These are phyloP conservation scores for Lactarius tabidus DNA, from an alignment of 768 basidiomycete genomes.

Conservation along the genomic window DNA sequence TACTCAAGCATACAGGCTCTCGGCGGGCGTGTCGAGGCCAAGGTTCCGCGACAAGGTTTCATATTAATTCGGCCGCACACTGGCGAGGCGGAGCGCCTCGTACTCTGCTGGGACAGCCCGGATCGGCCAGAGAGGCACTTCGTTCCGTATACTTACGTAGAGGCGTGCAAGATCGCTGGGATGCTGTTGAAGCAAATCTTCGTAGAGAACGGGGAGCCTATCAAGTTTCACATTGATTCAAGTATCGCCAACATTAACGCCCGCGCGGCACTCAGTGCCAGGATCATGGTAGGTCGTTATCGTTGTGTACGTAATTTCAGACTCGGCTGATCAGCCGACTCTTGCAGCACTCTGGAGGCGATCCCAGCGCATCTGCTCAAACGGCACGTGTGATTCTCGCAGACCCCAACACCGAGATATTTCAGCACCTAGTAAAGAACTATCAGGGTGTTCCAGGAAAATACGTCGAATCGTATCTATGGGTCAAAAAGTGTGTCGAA, in stretches of 20 bases:
- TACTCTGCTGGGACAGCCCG: conserved; percentile 62
- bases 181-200: conserved; percentile 76
- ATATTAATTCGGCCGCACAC: conserved; percentile 67
- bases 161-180: conserved; percentile 78
- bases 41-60: conserved; percentile 74
- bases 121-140: conserved; percentile 75
- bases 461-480: conserved; percentile 74
- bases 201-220: conserved; percentile 56
- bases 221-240: conserved; percentile 75
- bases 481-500: conserved; percentile 83
- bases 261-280: conserved; percentile 56
- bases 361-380: conserved; percentile 65
- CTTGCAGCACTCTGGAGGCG: conserved; percentile 72
- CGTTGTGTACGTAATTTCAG: not conserved
- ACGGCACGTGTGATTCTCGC: conserved; percentile 74
- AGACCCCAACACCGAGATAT: conserved; percentile 74
- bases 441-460: conserved; percentile 69
- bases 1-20: conserved; percentile 44
- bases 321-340: not conserved
- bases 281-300: conserved; percentile 58
- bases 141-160: conserved; percentile 77
- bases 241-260: conserved; percentile 79
- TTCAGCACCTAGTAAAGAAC: conserved; percentile 65
- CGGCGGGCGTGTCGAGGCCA: conserved; percentile 72
- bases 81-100: conserved; percentile 68